phyloP scores from a whole-genome alignment of 2,329 filamentous ascomycete species.

The Sordariomycetes sp. region DNA sequence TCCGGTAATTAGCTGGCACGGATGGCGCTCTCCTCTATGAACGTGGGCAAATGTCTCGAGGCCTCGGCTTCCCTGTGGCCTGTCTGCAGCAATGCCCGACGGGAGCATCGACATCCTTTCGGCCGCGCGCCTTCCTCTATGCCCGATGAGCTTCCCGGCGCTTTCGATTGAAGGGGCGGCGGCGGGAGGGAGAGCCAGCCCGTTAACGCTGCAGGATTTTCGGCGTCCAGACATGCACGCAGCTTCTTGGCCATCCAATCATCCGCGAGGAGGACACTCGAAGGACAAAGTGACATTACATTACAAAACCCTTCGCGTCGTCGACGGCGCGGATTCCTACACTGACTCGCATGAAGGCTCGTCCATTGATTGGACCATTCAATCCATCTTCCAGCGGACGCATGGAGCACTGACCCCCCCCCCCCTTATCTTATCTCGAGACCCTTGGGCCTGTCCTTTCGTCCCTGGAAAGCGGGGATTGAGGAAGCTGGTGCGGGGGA shows the following conservation, averaged over 20 bases:
- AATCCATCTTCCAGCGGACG: background rate
- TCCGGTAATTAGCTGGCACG: background rate
- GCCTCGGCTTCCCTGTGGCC: background rate
- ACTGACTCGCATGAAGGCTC: background rate
- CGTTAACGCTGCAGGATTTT: background rate
- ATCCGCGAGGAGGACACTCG: background rate
- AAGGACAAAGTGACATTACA: background rate
- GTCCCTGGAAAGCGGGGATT: background rate
- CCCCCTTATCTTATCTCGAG: background rate
- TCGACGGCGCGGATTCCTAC: background rate
- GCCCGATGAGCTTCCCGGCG: background rate
- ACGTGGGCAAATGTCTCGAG: background rate
- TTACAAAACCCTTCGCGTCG: background rate
- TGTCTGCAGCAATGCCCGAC: background rate
- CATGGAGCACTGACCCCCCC: background rate
- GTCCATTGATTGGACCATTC: background rate
- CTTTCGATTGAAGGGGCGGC: background rate
- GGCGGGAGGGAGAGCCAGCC: background rate
- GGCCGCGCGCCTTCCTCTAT: background rate
- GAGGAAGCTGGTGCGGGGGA: background rate
- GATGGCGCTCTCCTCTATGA: background rate
- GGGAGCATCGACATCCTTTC: background rate
- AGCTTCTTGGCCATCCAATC: background rate
- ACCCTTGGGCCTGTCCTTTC: background rate
- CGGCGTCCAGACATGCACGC: background rate